Evolutionary conservation across 2,329 filamentous ascomycete species (phyloP).

Genomic region (Apiospora koreana): DNA sequence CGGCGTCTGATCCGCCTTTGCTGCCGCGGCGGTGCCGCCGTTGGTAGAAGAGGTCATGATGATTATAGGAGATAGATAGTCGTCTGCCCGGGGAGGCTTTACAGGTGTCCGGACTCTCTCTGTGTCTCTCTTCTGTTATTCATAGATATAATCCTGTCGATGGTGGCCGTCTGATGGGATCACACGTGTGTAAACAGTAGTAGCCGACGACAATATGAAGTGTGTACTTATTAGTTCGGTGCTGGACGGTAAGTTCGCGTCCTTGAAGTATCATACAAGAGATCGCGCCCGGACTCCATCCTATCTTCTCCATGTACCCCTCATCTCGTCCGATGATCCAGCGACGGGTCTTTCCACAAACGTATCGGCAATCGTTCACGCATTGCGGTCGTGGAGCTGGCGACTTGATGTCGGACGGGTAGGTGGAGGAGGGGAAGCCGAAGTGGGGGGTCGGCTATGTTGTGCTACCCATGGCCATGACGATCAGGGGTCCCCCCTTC

Average conservation of each 20-base stretch:
- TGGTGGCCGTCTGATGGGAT: neutral
- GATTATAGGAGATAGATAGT: neutral
- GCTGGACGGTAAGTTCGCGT: neutral
- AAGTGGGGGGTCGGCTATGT: neutral
- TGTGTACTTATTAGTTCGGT: neutral
- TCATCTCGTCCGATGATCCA: neutral
- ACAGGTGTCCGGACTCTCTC: too few relatives aligned
- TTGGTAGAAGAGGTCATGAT: neutral
- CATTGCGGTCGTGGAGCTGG: neutral
- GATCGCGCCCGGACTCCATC: neutral
- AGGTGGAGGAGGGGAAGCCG: neutral
- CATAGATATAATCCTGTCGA: neutral
- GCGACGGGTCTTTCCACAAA: neutral
- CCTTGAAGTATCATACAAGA: neutral
- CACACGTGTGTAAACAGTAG: neutral
- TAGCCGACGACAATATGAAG: neutral
- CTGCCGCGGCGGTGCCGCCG: neutral
- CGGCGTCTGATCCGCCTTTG: slow-evolving; percentile 9
- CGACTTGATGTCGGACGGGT: neutral
- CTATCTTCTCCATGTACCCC: neutral
- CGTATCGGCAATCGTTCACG: neutral
- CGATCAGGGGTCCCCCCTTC: neutral
- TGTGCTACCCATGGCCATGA: neutral
- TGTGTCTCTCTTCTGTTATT: neutral
- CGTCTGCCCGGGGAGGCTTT: neutral